Evolutionary conservation across 192 early-diverging fungal species (phyloP), one percentile per base, ranked within the genome.

Genomic region (Spinellus fusiger): DNA sequence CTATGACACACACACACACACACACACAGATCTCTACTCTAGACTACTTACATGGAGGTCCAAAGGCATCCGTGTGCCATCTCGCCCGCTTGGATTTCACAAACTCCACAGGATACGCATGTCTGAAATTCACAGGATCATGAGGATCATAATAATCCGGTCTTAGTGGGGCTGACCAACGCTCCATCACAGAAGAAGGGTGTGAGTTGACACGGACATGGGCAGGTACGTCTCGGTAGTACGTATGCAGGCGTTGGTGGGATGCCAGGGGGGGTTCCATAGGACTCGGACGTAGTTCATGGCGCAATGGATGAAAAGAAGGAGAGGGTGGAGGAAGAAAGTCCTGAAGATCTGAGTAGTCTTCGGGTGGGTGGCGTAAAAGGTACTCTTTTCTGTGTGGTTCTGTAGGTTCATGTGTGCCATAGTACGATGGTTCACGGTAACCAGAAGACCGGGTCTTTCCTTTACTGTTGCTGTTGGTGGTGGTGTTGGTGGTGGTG

Each of bases 101-200:
- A 16, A 31, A 20, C 5, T 22, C 38, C 5, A 56, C 15, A 13
- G 54, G 54, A 22, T 56, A 56, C 34, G 54, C 33, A 23, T 56
- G 54, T 25, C 54, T 32, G 37, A 56, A 56, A 25, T 56, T 56
- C 15, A 56, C 33, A 16, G 54, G 54, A 56, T 56, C 54, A 25
- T 32, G 35, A 40, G 54, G 54, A 15, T 56, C 35, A 23, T 56
- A 56, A 13, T 56, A 34, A 35, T 56, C 40, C 40, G 40, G 4
- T 12, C 40, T 12, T 10, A 3, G 3, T n/a, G 40, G 40, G 18
- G 40, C 40, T 6, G 40, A 44, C 40, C 40, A 44, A 12, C 40
- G 2, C 3, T 44, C 40, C 3, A 18, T 12, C 40, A 44, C 18
- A 2, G 40, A 44, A 2, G 40, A 44, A 2, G 40, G 40, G 10